phyloP scores from a whole-genome alignment of 208 protist species.

The Angomonas deanei region DNA sequence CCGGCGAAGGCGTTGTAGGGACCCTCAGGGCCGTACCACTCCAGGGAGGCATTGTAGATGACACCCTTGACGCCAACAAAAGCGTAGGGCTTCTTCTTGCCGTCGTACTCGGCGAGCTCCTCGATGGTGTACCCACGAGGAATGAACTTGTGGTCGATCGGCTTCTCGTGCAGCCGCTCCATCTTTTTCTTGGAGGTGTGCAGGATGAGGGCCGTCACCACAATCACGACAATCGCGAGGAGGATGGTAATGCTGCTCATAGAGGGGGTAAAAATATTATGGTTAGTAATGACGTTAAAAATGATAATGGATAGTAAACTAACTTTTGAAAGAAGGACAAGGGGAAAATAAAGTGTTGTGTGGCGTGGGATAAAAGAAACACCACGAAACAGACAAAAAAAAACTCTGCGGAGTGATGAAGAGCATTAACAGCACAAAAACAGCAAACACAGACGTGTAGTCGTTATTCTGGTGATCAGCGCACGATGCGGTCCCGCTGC shows the following conservation, averaged over 20 bases:
- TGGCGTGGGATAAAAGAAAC: neutral
- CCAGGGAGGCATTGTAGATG: conserved; percentile 73
- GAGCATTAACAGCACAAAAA: neutral
- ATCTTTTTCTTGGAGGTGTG: conserved; percentile 17
- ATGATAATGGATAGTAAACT: neutral
- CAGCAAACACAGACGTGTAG: neutral
- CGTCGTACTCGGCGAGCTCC: conserved; percentile 76
- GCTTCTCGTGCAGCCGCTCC: conserved; percentile 42
- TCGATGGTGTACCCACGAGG: conserved; percentile 78
- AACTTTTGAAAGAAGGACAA: conserved; percentile 9
- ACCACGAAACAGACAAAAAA: neutral
- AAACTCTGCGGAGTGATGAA: neutral
- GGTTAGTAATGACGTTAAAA: neutral
- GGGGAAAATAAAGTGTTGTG: conserved; percentile 12
- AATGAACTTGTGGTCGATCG: conserved; percentile 30
- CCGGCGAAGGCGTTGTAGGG: conserved; percentile 87
- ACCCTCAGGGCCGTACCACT: conserved; percentile 69
- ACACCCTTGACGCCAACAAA: conserved; percentile 83
- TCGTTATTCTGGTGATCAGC: neutral
- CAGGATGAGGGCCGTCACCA: conserved; percentile 18
- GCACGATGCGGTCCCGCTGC: conserved; percentile 50
- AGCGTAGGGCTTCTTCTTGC: conserved; percentile 41
- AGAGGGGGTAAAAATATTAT: neutral
- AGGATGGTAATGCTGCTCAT: neutral
- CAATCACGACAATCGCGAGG: conserved; percentile 13